These are phyloP conservation scores for Daldinia sp. DNA, from an alignment of 2,329 filamentous ascomycete species.

Conservation along the genomic window DNA sequence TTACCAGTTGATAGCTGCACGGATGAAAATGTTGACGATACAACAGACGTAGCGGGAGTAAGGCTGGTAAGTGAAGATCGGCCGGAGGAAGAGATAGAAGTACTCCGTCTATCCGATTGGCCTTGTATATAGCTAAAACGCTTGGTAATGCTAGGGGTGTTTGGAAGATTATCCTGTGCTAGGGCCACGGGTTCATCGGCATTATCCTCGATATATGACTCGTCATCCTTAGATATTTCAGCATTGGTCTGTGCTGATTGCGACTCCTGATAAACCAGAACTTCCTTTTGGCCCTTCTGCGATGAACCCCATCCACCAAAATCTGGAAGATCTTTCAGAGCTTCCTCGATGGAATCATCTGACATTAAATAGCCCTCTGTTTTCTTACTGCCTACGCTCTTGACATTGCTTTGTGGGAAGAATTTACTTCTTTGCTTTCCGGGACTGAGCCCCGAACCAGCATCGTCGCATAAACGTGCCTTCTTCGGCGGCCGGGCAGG, in stretches of 20 bases:
- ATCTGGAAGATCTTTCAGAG: constrained; percentile 60
- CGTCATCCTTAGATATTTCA: constrained; percentile 36
- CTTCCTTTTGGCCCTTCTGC: constrained; percentile 48
- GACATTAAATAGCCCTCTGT: constrained; percentile 59
- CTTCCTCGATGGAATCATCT: constrained; percentile 66
- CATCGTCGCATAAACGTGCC: constrained; percentile 61
- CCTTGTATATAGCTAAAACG: constrained; percentile 45
- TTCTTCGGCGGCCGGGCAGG: constrained; percentile 62
- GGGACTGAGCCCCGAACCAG: constrained; percentile 39
- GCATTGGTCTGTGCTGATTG: constrained; percentile 40
- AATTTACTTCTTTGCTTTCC: constrained; percentile 61
- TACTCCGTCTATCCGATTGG: constrained; percentile 28
- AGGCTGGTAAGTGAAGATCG: constrained; percentile 39
- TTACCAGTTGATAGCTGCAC: constrained; percentile 53
- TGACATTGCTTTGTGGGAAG: constrained; percentile 51
- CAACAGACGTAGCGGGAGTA: constrained; percentile 49
- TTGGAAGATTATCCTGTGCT: constrained; percentile 16
- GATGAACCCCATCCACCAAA: constrained; percentile 57
- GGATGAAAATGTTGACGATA: constrained; percentile 44
- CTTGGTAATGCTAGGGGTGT: constrained; percentile 45
- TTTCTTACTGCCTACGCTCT: constrained; percentile 44
- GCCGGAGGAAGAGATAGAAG: constrained; percentile 40
- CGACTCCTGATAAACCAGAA: constrained; percentile 57
- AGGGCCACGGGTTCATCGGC: constrained; percentile 1
- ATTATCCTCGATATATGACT: constrained; percentile 3